Conservation (phyloP, 768 basidiomycete genomes). For the Russula griseocarnosa region DNA sequence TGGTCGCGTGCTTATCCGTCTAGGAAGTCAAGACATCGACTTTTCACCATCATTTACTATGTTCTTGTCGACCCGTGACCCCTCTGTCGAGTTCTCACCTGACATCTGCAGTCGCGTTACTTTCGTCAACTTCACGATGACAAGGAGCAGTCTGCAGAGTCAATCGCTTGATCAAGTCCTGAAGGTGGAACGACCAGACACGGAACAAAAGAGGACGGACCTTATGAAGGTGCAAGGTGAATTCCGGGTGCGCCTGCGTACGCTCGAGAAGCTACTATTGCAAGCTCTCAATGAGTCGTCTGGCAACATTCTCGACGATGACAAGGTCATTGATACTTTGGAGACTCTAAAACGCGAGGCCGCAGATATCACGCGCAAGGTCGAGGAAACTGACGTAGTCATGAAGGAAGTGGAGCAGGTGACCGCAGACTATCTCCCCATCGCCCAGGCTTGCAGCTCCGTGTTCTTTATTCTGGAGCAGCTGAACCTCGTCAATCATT, state of each 20-base stretch:
- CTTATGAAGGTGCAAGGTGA: conserved; percentile 98
- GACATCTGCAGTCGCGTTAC: conserved; percentile 98
- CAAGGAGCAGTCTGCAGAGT: conserved; percentile 94
- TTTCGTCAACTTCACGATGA: conserved; percentile 98
- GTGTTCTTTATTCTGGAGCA: conserved; percentile 98
- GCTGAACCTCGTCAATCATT: conserved; percentile 89
- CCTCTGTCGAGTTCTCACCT: conserved; percentile 95
- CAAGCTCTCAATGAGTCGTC: conserved; percentile 95
- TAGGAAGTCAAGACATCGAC: conserved; percentile 98
- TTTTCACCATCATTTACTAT: conserved; percentile 99
- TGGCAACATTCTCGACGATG: conserved; percentile 97
- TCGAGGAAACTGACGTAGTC: conserved; percentile 91
- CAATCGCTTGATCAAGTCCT: conserved; percentile 97
- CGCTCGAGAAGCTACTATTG: conserved; percentile 86
- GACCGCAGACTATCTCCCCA: conserved; percentile 87
- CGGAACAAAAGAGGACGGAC: conserved; percentile 91
- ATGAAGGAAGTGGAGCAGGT: conserved; percentile 97
- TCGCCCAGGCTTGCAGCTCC: conserved; percentile 94
- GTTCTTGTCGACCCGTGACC: conserved; percentile 97
- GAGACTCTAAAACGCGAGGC: conserved; percentile 96
- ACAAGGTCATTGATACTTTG: conserved; percentile 95
- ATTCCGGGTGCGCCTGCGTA: conserved; percentile 88
- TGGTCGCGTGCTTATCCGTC: conserved; percentile 92
- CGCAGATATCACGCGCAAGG: conserved; percentile 91
- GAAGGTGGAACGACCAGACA: conserved; percentile 95